Conservation (phyloP, 169 alveolate species). For the Toxoplasma gondii region DNA sequence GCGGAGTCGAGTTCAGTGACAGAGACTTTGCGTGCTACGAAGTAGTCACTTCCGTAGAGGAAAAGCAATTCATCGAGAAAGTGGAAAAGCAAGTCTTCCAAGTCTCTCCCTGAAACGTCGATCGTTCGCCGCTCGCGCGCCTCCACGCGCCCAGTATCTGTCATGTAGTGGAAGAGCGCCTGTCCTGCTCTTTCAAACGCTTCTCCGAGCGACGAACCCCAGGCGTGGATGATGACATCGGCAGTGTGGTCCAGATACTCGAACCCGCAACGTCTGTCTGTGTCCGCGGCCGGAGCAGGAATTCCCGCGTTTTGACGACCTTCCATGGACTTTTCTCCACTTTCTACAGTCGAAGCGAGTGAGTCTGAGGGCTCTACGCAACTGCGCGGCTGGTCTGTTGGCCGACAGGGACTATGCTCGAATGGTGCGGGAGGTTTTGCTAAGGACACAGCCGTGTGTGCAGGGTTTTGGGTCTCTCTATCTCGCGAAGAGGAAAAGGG, state of each 20-base stretch:
- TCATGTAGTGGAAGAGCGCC: slow-evolving; percentile 61
- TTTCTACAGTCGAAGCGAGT: too few relatives aligned
- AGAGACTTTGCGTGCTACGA: slow-evolving; percentile 2
- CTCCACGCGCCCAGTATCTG: slow-evolving; percentile 26
- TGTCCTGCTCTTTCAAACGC: slow-evolving; percentile 14
- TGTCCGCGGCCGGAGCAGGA: neutral
- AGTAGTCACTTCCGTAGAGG: slow-evolving; percentile 40
- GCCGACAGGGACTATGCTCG: too few relatives aligned
- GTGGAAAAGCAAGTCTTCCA: slow-evolving; percentile 35
- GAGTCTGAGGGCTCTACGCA: too few relatives aligned
- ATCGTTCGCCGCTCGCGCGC: neutral
- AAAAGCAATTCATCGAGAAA: slow-evolving; percentile 50
- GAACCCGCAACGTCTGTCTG: neutral
- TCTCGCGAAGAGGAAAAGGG: too few relatives aligned
- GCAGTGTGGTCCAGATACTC: slow-evolving; percentile 60
- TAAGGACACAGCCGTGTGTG: too few relatives aligned
- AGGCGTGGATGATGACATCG: slow-evolving; percentile 57
- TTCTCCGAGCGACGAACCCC: slow-evolving; percentile 4
- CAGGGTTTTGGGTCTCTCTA: too few relatives aligned
- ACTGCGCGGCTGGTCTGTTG: too few relatives aligned
- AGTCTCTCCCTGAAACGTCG: slow-evolving; percentile 1
- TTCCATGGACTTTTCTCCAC: too few relatives aligned
- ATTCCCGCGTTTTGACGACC: neutral
- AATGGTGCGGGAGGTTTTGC: neutral
- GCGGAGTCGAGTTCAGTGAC: neutral